These are phyloP conservation scores for Colletotrichum horii DNA, from an alignment of 2,329 filamentous ascomycete genomes.

Conservation along the genomic window DNA sequence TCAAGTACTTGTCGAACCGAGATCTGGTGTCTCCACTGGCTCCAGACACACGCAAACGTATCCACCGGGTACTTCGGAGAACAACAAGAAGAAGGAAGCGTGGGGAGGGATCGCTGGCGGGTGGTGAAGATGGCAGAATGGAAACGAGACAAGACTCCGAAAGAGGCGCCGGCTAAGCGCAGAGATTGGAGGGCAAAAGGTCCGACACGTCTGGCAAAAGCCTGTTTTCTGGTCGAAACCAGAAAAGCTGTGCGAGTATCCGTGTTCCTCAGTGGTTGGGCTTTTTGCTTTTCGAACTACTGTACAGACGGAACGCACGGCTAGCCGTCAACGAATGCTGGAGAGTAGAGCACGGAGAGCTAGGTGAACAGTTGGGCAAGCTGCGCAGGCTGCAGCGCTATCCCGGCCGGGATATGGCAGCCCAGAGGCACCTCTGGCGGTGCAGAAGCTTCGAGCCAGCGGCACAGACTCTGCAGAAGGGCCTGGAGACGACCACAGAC, in stretches of 20 bases:
- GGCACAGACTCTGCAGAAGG: neutral
- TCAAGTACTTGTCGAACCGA: constrained; percentile 13
- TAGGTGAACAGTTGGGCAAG: neutral
- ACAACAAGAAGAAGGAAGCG: neutral
- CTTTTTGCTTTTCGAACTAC: neutral
- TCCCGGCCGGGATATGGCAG: neutral
- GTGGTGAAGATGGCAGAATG: constrained; percentile 16
- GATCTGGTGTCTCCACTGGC: constrained; percentile 14
- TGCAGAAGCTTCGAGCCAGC: neutral
- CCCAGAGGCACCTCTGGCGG: neutral
- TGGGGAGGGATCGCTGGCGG: neutral
- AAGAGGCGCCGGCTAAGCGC: neutral
- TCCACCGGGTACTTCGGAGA: constrained; percentile 10
- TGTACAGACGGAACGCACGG: constrained; percentile 18
- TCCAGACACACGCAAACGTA: constrained; percentile 14
- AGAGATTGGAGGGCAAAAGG: constrained; percentile 13
- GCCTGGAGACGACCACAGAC: neutral
- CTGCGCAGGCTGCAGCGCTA: neutral
- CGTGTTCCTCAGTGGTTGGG: constrained; percentile 2
- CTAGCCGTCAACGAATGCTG: constrained; percentile 4
- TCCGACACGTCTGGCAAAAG: constrained; percentile 11
- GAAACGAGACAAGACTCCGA: constrained; percentile 4
- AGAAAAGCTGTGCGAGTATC: constrained; percentile 4
- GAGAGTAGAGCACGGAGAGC: neutral
- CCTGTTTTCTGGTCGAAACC: constrained; percentile 15